Base-by-base conservation (phyloP, 106 monocot genomes). In the Hemerocallis citrina region DNA sequence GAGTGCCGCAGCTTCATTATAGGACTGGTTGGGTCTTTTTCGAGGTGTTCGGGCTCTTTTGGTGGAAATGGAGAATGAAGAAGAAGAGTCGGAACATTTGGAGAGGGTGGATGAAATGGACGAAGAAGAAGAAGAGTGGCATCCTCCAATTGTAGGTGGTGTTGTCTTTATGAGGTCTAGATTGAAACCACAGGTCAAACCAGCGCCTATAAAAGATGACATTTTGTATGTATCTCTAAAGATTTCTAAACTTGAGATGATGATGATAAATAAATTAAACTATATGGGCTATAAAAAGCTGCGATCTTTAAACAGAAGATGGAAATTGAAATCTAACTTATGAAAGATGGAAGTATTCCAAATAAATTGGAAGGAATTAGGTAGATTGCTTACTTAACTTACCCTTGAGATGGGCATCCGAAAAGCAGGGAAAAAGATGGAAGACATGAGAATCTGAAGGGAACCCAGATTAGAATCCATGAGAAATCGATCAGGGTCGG, bases 1-100 rank as follows among this genome's bases (percentile, higher is more conserved):
- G 22, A 93, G 77, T 28, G 89, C 89, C n/a, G 85, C 93, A 13
- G 93, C 93, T 58, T 93, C 85, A 23, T 71, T 64, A 68, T 85
- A 93, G 30, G 74, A 77, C 59, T 93, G 89, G 80, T 89, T 89
- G 10, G 93, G 93, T 15, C 93, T 48, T 67, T 93, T 93, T 22
- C 93, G 64, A 1, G 85, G 89, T 19, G 85, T 49, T 11, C 93
- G 74, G 4, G 82, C 66, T 39, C 70, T 64, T 70, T 93, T 93
- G 22, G 85, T 79, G 72, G 85, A 89, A 45, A 93, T 82, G 50
- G 77, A 64, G 43, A 62, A 56, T 2, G 79, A 55, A 16, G 85
- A 74, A 31, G 79, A 68, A 63, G 75, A 73, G 6, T 79, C 68
- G n/a, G 80, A 77, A 4, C 80, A 92, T 17, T 81, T 66, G 33